Conservation (phyloP, 768 basidiomycete species). For the Pleurotus giganteus region DNA sequence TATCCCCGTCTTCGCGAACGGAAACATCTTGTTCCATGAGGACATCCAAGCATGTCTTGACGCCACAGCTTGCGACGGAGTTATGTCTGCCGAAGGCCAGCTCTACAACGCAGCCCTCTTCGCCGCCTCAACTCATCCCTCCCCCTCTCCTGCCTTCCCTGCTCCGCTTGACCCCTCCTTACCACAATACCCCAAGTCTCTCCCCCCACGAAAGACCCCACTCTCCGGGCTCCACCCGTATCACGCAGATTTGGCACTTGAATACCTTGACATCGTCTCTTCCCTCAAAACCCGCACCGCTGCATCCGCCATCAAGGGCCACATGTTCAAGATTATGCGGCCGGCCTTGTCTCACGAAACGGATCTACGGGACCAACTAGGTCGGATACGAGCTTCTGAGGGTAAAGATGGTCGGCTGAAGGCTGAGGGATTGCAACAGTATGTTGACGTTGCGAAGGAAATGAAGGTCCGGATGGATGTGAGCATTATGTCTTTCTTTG, state of each 20-base stretch:
- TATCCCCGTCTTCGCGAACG: constrained; percentile 96
- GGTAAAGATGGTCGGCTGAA: constrained; percentile 13
- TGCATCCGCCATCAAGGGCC: constrained; percentile 81
- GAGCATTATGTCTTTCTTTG: constrained; percentile 7
- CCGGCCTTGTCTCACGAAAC: constrained; percentile 65
- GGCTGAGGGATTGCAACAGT: constrained; percentile 36
- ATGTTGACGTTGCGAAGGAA: constrained; percentile 54
- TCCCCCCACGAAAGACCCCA: not conserved
- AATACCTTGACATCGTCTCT: constrained; percentile 83
- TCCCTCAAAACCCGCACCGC: constrained; percentile 68
- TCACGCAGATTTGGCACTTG: constrained; percentile 68
- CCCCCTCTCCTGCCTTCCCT: constrained; percentile 4
- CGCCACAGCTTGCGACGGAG: constrained; percentile 84
- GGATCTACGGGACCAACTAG: constrained; percentile 75
- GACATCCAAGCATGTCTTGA: constrained; percentile 80
- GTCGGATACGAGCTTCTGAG: constrained; percentile 38
- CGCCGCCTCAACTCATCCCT: constrained; percentile 22
- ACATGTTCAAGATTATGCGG: constrained; percentile 89
- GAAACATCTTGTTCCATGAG: constrained; percentile 86
- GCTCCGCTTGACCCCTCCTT: constrained; percentile 6
- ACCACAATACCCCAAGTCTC: constrained; percentile 6
- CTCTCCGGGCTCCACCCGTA: constrained; percentile 40
- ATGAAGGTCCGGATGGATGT: constrained; percentile 56
- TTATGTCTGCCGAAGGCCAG: constrained; percentile 95
- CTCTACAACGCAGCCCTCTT: constrained; percentile 91